Evolutionary conservation across 2,329 filamentous ascomycete genomes (phyloP).

Genomic region (Sporothrix pallida): DNA sequence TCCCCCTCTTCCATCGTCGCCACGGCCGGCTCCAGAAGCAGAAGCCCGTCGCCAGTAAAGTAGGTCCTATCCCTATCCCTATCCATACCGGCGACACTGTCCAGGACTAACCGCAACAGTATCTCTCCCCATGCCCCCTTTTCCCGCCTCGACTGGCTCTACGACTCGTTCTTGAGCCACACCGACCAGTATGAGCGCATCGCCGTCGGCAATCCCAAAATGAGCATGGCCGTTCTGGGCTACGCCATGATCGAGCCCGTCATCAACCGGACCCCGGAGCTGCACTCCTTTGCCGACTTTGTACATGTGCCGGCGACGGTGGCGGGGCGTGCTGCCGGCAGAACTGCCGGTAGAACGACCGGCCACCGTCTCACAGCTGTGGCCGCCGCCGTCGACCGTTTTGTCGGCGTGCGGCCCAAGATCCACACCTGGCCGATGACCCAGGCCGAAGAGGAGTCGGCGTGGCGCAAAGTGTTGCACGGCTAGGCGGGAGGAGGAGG

Average conservation of each 20-base stretch:
- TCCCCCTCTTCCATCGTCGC: conserved; percentile 10
- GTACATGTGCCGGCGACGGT: too few relatives aligned
- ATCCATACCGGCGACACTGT: too few relatives aligned
- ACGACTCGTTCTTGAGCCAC: conserved; percentile 38
- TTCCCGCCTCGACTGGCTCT: conserved; percentile 37
- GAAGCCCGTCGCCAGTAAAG: not conserved
- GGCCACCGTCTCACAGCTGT: too few relatives aligned
- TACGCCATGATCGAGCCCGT: not conserved
- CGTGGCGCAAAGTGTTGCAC: conserved; percentile 38
- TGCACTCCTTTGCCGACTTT: not conserved
- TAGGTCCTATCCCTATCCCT: too few relatives aligned
- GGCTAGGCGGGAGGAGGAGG: conserved; percentile 3
- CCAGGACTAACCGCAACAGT: too few relatives aligned
- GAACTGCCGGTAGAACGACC: too few relatives aligned
- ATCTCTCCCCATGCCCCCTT: not conserved
- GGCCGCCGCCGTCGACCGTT: conserved; percentile 5
- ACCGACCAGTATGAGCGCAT: conserved; percentile 44
- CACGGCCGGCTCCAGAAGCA: conserved; percentile 6
- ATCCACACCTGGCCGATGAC: conserved; percentile 43
- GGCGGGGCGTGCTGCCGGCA: too few relatives aligned
- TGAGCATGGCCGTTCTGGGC: conserved; percentile 31
- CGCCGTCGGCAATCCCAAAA: conserved; percentile 40
- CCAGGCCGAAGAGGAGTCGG: conserved; percentile 38
- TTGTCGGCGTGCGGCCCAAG: conserved; percentile 43
- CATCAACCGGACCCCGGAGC: not conserved